Evolutionary conservation across 345 rosid species (phyloP), one percentile per base, ranked within the genome.

Genomic region (Lepidium sativum): DNA sequence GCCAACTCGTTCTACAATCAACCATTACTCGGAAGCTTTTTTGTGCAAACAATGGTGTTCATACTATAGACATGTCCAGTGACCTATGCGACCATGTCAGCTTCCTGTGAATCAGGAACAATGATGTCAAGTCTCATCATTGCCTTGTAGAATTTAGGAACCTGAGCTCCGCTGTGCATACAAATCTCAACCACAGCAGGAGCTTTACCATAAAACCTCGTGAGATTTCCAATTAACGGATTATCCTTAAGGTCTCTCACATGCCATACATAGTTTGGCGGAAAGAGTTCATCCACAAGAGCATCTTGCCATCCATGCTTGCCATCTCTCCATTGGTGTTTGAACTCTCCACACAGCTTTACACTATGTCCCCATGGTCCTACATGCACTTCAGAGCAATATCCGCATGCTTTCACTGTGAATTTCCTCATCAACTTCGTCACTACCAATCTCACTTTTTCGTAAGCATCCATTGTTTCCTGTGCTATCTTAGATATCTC

Each of bases 301-400:
- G 98, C 97, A 60, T 89, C 88, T 77, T 92, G 95, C 96, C 98
- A 89, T 31, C 98, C 98, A 9, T 92, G 98, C 71, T 88, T 88
- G 64, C 98, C 96, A n/a, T 88, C 98, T 73, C 96, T 82, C 96
- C 98, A 85, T 14, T 92, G 96, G 63, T 92, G 98, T 77, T 92
- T 92, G 73, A 77, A 81, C 68, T 77, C 96, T 34, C 98, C 98
- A 25, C 96, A 92, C 15, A 92, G 87, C 81, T 92, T 89, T 3
- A 77, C 98, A 73, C 80, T 81, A 77, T 92, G 98, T 60, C 96
- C 98, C 85, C 92, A 88, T 17, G 96, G 96, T 68, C 98, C 98
- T 15, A 89, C 86, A 39, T 89, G 96, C 33, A 92, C 92, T 67
- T 92, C 98, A 2, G 89, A 75, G 71, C 98, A 92, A 74, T 92